Evolutionary conservation across 2,329 filamentous ascomycete genomes (phyloP).

Genomic region (Ascochyta koolunga): DNA sequence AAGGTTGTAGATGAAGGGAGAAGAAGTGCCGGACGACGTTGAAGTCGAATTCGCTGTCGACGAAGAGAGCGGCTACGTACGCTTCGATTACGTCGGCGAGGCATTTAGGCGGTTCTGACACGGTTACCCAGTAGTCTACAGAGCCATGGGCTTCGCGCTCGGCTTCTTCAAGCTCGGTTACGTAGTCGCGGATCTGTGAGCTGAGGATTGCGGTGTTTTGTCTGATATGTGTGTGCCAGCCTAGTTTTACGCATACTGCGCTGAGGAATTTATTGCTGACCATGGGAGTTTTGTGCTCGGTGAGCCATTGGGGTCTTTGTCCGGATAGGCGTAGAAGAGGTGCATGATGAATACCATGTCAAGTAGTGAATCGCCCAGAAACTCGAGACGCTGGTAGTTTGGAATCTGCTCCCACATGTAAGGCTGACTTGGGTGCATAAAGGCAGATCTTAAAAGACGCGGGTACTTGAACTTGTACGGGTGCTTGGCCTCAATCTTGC

Average conservation of each 20-base stretch:
- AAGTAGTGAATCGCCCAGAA: conserved; percentile 85
- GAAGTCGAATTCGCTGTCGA: conserved; percentile 85
- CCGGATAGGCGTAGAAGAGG: conserved; percentile 76
- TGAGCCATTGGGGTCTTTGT: conserved; percentile 91
- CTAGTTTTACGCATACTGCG: conserved; percentile 77
- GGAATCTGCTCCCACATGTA: conserved; percentile 78
- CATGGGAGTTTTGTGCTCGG: conserved; percentile 99
- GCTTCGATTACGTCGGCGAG: conserved; percentile 89
- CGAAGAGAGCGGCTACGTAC: conserved; percentile 87
- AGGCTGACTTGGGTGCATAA: conserved; percentile 85
- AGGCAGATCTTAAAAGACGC: conserved; percentile 79
- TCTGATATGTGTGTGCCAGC: conserved; percentile 75
- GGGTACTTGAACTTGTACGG: conserved; percentile 75
- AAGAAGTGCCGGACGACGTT: conserved; percentile 78
- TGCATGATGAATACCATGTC: conserved; percentile 86
- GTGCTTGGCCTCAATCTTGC: conserved; percentile 65
- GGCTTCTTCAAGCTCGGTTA: conserved; percentile 63
- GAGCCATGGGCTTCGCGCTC: conserved; percentile 56
- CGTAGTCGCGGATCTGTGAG: conserved; percentile 60
- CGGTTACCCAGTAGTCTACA: conserved; percentile 70
- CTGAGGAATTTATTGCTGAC: conserved; percentile 94
- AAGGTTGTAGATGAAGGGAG: conserved; percentile 71
- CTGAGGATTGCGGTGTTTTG: conserved; percentile 58
- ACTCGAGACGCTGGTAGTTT: conserved; percentile 89
- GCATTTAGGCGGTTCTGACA: conserved; percentile 70